Percentiles rank a stretch among this genome's conserved stretches.
Conservation (phyloP, 129 eudicot genomes). For the Pittosporum tobira region DNA sequence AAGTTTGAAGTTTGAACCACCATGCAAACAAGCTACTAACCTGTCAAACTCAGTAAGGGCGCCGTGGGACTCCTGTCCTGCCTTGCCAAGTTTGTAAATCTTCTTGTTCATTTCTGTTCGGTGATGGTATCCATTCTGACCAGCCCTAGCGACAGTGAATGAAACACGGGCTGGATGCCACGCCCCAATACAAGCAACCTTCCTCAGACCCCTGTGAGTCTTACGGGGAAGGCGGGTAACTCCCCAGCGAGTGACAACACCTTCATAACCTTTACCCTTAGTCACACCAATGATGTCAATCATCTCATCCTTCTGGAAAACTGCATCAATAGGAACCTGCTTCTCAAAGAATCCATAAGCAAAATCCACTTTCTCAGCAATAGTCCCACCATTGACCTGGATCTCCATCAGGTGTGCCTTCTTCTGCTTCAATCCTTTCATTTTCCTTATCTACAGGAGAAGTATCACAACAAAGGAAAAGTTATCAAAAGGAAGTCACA, state of each 20-base stretch:
- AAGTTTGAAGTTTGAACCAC: too few species aligned
- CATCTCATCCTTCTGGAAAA: conserved; percentile 27
- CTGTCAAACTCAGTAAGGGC: conserved; percentile 33
- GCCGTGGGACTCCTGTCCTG: conserved; percentile 21
- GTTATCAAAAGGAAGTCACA: too few species aligned
- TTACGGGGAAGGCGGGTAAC: too few species aligned
- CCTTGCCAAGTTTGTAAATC: conserved; percentile 30
- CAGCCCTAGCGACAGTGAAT: conserved; percentile 27
- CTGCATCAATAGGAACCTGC: conserved; percentile 22
- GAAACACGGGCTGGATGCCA: conserved; percentile 22
- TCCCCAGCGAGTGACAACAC: conserved; percentile 32
- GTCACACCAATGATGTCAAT: too few species aligned
- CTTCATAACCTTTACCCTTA: conserved; percentile 27
- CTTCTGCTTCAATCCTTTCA: conserved; percentile 28
- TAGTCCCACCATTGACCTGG: conserved; percentile 26
- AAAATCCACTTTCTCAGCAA: conserved; percentile 24
- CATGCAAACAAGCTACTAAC: not conserved
- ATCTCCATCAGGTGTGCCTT: conserved; percentile 26
- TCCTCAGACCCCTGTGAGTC: conserved; percentile 29
- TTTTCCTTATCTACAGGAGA: conserved; percentile 19
- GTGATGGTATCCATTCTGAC: too few species aligned
- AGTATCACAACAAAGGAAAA: not conserved
- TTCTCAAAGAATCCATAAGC: conserved; percentile 25
- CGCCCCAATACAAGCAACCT: conserved; percentile 30
- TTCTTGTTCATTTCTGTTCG: conserved; percentile 36